phyloP scores from a whole-genome alignment of 2,329 filamentous ascomycete species.

The Aspergillus amoenus region DNA sequence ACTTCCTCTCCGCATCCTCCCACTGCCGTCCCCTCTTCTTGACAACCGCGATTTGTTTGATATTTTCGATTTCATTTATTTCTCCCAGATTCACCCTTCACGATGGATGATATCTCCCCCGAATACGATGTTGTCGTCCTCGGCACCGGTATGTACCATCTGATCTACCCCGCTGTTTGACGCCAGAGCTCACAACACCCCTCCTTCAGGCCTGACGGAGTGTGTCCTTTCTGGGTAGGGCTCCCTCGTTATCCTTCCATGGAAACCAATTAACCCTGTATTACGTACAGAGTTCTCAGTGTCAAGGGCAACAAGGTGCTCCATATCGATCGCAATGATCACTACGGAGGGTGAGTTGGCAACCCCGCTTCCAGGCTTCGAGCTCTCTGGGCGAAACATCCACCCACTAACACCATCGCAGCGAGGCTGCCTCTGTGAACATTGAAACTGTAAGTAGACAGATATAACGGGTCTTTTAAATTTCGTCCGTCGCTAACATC shows the following conservation, averaged over 20 bases:
- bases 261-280: conserved; percentile 22
- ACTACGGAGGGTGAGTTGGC: conserved; percentile 85
- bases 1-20: conserved; percentile 21
- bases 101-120: conserved; percentile 96
- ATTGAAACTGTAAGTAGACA: conserved; percentile 73
- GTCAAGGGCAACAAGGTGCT: conserved; percentile 99
- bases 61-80: neutral
- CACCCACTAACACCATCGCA: conserved; percentile 41
- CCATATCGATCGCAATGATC: conserved; percentile 97
- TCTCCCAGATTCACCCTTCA: conserved; percentile 29
- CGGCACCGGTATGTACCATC: conserved; percentile 72
- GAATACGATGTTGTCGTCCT: conserved; percentile 99
- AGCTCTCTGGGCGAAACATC: conserved; percentile 12
- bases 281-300: conserved; percentile 72
- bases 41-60: conserved; percentile 4
- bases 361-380: conserved; percentile 3
- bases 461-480: conserved; percentile 8
- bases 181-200: conserved; percentile 29
- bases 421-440: conserved; percentile 94
- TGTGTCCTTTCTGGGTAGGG: conserved; percentile 95
- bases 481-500: conserved; percentile 21
- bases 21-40: conserved; percentile 17
- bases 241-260: neutral
- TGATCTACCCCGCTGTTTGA: conserved; percentile 36
- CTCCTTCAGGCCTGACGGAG: conserved; percentile 79